Evolutionary conservation across 345 rosid genomes (phyloP), one percentile per base, ranked within the genome.

Genomic region (Lepidium didymum): DNA sequence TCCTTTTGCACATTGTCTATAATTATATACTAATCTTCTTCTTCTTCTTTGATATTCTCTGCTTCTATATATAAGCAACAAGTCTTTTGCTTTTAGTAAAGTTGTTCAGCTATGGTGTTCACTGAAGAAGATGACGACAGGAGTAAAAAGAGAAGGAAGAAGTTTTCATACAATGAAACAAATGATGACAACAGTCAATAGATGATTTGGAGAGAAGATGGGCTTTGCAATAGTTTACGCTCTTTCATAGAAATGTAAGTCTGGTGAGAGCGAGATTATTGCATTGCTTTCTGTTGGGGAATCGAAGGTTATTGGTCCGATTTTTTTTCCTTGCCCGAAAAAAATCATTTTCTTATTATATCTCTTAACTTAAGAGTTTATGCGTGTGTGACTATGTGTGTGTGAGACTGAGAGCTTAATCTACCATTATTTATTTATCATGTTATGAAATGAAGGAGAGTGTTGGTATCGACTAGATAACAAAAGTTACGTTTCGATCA

Each of bases 231-330:
- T 73, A 73, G 56, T 73, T 68, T 73, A 67, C 77, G 77, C 77
- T 73, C 72, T 73, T 67, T 52, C 56, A 10, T 58, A 73, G 77
- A 66, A 61, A 73, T 35, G 60, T 51, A 73, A 59, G 36, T 73
- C 77, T 73, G 21, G 77, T 47, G 19, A 73, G 77, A 73, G 62
- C 77, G 77, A 73, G 62, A 58, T 67, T 73, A 73, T 73, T 73
- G 77, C 77, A 59, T 73, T 73, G 77, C 72, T 57, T 73, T 10
- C 35, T 41, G 35, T 18, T 67, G 77, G 77, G 77, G 77, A 73
- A 73, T 73, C 52, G 77, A 73, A 73, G 77, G 77, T 73, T 73
- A 67, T 56, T 44, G 77, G 77, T 73, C 77, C 77, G 77, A 73
- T 15, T 73, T 73, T 73, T 70, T 73, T 73, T 73, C 72, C 56